phyloP scores from a whole-genome alignment of 768 basidiomycete species.

The Sporobolomyces pararoseus region DNA sequence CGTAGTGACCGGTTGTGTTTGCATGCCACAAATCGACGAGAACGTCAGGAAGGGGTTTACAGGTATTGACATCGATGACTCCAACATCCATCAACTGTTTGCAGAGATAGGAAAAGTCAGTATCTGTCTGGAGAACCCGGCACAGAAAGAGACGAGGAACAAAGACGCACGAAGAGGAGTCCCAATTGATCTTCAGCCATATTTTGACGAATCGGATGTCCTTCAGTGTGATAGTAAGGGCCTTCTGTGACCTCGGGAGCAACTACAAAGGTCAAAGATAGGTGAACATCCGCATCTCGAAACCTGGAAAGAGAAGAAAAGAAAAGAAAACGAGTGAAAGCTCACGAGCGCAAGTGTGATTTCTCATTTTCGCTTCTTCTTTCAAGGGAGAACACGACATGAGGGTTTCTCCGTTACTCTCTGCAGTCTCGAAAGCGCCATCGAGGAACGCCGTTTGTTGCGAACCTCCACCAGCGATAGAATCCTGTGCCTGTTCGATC shows the following conservation, averaged over 20 bases:
- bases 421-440: conserved; percentile 42
- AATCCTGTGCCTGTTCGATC: conserved; percentile 29
- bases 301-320: too few species aligned
- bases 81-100: conserved; percentile 48
- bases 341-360: conserved; percentile 46
- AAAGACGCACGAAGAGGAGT: conserved; percentile 43
- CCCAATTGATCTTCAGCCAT: conserved; percentile 49
- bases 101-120: too few species aligned
- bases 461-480: conserved; percentile 30
- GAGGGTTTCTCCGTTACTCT: conserved; percentile 31
- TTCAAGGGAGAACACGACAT: conserved; percentile 41
- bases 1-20: conserved; percentile 47
- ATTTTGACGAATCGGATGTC: conserved; percentile 48
- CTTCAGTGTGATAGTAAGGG: conserved; percentile 46
- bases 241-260: conserved; percentile 38
- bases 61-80: conserved; percentile 49
- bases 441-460: conserved; percentile 45
- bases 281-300: too few species aligned
- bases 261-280: conserved; percentile 7
- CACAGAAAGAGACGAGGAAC: neutral
- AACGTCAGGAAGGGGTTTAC: conserved; percentile 46
- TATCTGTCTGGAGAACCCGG: neutral
- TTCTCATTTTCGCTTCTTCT: conserved; percentile 44
- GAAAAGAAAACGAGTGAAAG: too few species aligned
- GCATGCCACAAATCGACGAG: conserved; percentile 49